These are phyloP conservation scores for Brettanomyces naardenensis DNA, from an alignment of 805 yeast genomes.

Conservation along the genomic window DNA sequence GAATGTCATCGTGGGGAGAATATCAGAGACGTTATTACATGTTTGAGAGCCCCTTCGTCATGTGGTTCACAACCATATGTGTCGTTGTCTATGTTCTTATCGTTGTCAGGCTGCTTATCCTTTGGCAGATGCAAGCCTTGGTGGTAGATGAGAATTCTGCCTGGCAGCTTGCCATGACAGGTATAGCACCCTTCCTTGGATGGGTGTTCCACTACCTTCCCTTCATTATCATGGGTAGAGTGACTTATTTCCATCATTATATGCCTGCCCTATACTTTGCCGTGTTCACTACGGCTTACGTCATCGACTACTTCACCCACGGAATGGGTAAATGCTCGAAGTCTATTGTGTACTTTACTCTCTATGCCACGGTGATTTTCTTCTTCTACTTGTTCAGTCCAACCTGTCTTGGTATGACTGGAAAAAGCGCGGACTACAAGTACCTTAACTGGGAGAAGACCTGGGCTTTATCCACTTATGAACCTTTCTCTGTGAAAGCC, in stretches of 20 bases:
- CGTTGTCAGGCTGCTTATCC: slow-evolving; percentile 40
- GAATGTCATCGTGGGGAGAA: slow-evolving; percentile 70
- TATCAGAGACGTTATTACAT: slow-evolving; percentile 51
- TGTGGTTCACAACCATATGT: slow-evolving; percentile 54
- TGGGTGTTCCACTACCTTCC: slow-evolving; percentile 77
- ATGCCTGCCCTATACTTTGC: slow-evolving; percentile 80
- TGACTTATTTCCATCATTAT: slow-evolving; percentile 80
- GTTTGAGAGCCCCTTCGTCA: slow-evolving; percentile 55
- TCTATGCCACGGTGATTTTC: slow-evolving; percentile 37
- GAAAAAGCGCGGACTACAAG: slow-evolving; percentile 30
- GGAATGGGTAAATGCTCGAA: slow-evolving; percentile 23
- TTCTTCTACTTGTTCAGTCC: slow-evolving; percentile 56
- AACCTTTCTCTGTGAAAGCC: neutral
- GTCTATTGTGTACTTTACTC: slow-evolving; percentile 28
- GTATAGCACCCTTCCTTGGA: slow-evolving; percentile 70
- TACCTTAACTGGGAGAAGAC: slow-evolving; percentile 41
- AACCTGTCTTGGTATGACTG: slow-evolving; percentile 60
- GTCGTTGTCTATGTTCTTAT: slow-evolving; percentile 32
- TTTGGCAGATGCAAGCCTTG: slow-evolving; percentile 48
- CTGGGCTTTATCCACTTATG: slow-evolving; percentile 28
- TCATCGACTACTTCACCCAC: slow-evolving; percentile 37
- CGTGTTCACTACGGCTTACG: slow-evolving; percentile 45
- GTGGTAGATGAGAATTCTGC: slow-evolving; percentile 24
- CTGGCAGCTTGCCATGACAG: slow-evolving; percentile 44
- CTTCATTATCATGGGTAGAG: slow-evolving; percentile 76